These are phyloP conservation scores for Debaryomyces castellii DNA, from an alignment of 805 yeast genomes.

Conservation along the genomic window DNA sequence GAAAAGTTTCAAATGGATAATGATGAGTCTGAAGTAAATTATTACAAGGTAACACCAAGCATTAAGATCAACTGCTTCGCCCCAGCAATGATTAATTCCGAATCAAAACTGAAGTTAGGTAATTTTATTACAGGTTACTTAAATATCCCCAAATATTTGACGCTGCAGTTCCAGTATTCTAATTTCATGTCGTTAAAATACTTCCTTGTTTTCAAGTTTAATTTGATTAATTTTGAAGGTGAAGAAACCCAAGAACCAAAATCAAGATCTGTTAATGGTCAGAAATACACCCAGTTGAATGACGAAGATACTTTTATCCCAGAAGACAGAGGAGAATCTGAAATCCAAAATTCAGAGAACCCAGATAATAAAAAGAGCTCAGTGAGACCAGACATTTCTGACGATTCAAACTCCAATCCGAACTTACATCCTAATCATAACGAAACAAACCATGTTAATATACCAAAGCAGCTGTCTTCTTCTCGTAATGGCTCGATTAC, in stretches of 20 bases:
- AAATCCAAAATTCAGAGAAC: not conserved
- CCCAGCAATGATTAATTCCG: conserved; percentile 18
- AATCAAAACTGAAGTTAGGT: conserved; percentile 7
- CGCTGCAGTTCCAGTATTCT: conserved; percentile 38
- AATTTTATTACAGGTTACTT: conserved; percentile 21
- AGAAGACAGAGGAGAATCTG: not conserved
- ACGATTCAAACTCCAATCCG: not conserved
- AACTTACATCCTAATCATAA: too few species aligned
- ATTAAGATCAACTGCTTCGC: conserved; percentile 34
- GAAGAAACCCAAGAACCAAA: not conserved
- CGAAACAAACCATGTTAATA: too few species aligned
- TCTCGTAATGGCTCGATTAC: not conserved
- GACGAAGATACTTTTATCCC: not conserved
- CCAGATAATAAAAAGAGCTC: not conserved
- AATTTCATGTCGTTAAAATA: conserved; percentile 36
- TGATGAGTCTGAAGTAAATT: conserved; percentile 15
- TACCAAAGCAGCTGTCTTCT: too few species aligned
- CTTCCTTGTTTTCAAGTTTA: conserved; percentile 35
- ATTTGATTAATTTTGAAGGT: conserved; percentile 24
- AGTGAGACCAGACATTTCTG: not conserved
- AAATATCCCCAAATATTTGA: conserved; percentile 29
- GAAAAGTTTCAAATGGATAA: conserved; percentile 30
- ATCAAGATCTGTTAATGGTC: not conserved
- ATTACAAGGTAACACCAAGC: conserved; percentile 34
- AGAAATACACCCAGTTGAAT: not conserved